Evolutionary conservation across 2,329 filamentous ascomycete species (phyloP), one percentile per base, ranked within the genome.

Genomic region (Fusarium begoniae): DNA sequence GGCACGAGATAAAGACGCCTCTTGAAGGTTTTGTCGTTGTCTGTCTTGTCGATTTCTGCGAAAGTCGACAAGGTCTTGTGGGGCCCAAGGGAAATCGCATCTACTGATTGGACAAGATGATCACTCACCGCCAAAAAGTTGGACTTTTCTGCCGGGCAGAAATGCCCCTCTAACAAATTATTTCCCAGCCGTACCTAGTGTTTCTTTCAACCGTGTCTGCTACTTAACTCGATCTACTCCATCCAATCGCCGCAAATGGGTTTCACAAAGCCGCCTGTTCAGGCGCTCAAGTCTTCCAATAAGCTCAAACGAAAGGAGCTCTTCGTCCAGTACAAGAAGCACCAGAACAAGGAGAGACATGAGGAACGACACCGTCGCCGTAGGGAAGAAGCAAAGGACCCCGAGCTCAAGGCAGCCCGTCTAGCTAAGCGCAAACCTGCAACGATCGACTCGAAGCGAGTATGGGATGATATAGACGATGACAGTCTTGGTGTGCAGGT

Each of bases 361-460:
- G 93, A 95, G 78, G 89, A 91, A 78, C 91, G 95, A 72, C 92
- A 95, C 81, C 89, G 90, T 55, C 88, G 94, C 69, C 95, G 94
- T 84, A 94, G 93, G 83, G 93, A 95, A 79, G 96, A 99, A 83
- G 90, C 92, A 73, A 93, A 92, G 82, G 90, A 98, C 79, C 95
- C 96, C 5, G 88, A 90, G 67, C 83, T 98, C 68, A 90, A 91
- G 75, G 90, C 90, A 70, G 89, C 92, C 74, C 90, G 96, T 77
- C 86, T 96, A 69, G 91, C 90, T 69, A 90, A 89, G 75, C 98
- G 98, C 84, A 88, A 95, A 48, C 93, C 96, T 1, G 82, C 90
- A 62, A 97, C 94, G 1, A 88, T 98, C 66, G 95, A 98, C 78
- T 90, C 91, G 78, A 98, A 98, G 86, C 90, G 96, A 81, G 91